Evolutionary conservation across 768 basidiomycete species (phyloP).

Genomic region (Stropharia rugosoannulata): DNA sequence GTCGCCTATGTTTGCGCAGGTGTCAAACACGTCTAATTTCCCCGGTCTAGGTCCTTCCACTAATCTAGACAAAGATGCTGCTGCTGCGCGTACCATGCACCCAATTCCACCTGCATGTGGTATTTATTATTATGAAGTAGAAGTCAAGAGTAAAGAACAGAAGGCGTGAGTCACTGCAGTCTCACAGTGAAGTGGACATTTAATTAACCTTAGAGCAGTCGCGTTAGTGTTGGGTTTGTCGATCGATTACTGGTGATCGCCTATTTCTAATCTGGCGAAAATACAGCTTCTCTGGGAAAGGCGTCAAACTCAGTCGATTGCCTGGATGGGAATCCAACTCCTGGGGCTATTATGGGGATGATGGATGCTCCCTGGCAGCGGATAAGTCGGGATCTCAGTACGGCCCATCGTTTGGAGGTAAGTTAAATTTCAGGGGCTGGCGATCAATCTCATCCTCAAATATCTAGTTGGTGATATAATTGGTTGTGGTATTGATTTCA

Average conservation of each 20-base stretch:
- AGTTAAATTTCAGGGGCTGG: slow-evolving; percentile 23
- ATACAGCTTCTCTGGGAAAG: slow-evolving; percentile 62
- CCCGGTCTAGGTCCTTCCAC: slow-evolving; percentile 40
- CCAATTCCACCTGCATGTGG: slow-evolving; percentile 86
- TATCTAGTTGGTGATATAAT: slow-evolving; percentile 79
- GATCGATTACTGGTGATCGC: background rate
- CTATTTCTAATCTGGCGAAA: slow-evolving; percentile 1
- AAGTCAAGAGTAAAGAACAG: slow-evolving; percentile 75
- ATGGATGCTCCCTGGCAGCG: slow-evolving; percentile 74
- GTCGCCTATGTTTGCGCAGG: slow-evolving; percentile 9
- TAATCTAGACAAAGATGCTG: slow-evolving; percentile 78
- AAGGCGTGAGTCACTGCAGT: slow-evolving; percentile 62
- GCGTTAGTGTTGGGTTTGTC: slow-evolving; percentile 76
- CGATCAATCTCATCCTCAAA: slow-evolving; percentile 8
- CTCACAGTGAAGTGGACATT: background rate
- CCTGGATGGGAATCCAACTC: slow-evolving; percentile 86
- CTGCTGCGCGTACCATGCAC: slow-evolving; percentile 74
- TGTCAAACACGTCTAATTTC: slow-evolving; percentile 8
- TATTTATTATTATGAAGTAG: slow-evolving; percentile 93
- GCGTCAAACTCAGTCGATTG: slow-evolving; percentile 68
- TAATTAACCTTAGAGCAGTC: slow-evolving; percentile 39
- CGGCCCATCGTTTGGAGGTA: slow-evolving; percentile 81
- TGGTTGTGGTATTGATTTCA: slow-evolving; percentile 93
- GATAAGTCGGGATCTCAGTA: slow-evolving; percentile 72
- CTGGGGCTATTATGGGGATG: slow-evolving; percentile 94